Evolutionary conservation across 2,329 filamentous ascomycete genomes (phyloP).

Genomic region (Aphanocladium album): DNA sequence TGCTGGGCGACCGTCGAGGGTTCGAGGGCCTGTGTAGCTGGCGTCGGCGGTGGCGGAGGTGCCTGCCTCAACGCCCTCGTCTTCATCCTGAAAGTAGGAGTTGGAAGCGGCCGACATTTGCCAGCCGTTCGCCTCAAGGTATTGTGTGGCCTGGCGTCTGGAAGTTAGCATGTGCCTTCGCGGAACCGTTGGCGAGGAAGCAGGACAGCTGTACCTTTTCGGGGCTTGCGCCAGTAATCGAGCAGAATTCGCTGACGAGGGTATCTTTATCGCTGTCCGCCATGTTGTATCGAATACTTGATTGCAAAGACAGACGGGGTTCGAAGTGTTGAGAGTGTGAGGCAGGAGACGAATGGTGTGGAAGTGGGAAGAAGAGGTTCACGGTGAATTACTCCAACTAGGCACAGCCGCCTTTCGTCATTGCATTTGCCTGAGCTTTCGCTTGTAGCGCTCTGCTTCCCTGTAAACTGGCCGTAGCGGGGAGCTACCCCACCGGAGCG

Average conservation of each 20-base stretch:
- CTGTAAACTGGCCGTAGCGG: neutral
- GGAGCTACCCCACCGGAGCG: neutral
- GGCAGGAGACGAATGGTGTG: neutral
- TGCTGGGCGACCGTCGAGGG: constrained; percentile 58
- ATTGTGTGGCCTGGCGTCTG: constrained; percentile 55
- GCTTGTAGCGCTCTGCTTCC: neutral
- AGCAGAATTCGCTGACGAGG: constrained; percentile 25
- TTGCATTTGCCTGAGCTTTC: constrained; percentile 1
- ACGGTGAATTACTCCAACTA: neutral
- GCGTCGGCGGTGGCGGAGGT: constrained; percentile 31
- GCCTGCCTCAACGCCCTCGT: constrained; percentile 41
- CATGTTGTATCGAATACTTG: constrained; percentile 19
- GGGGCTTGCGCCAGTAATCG: constrained; percentile 22
- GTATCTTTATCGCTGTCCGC: constrained; percentile 23
- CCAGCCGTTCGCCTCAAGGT: constrained; percentile 62
- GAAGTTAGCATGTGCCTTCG: neutral
- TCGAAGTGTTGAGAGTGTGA: neutral
- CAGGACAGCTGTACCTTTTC: constrained; percentile 29
- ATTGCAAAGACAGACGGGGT: neutral
- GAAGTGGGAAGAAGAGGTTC: constrained; percentile 3
- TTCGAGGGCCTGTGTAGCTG: constrained; percentile 56
- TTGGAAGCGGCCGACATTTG: constrained; percentile 58
- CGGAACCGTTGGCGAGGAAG: neutral
- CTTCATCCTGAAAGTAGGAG: constrained; percentile 56
- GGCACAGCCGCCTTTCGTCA: neutral